Evolutionary conservation across 2,329 filamentous ascomycete genomes (phyloP).

Genomic region (Chaetomium sp.): DNA sequence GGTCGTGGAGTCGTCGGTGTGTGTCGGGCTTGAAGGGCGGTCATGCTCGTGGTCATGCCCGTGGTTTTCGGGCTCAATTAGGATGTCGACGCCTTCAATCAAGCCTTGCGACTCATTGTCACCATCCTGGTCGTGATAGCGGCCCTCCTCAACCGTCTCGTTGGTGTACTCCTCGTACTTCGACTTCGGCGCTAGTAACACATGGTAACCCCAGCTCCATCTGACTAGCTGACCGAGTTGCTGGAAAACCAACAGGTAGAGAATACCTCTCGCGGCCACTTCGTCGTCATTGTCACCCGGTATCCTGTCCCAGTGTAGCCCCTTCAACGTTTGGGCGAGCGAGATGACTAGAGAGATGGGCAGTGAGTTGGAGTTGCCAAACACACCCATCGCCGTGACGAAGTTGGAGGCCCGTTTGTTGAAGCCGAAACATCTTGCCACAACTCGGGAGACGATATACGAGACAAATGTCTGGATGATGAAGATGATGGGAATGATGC

Average conservation of each 20-base stretch:
- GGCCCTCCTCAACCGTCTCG: constrained; percentile 58
- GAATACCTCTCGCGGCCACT: constrained; percentile 87
- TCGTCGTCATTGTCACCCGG: constrained; percentile 94
- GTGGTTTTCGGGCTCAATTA: constrained; percentile 44
- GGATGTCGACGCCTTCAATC: constrained; percentile 49
- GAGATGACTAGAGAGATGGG: constrained; percentile 96
- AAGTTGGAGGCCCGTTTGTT: constrained; percentile 88
- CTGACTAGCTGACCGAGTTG: constrained; percentile 92
- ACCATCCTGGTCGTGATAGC: constrained; percentile 53
- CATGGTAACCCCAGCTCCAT: constrained; percentile 98
- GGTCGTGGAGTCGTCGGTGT: constrained; percentile 48
- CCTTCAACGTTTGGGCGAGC: constrained; percentile 85
- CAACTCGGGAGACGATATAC: constrained; percentile 70
- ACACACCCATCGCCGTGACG: constrained; percentile 90
- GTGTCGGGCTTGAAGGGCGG: constrained; percentile 35
- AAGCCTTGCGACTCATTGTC: constrained; percentile 51
- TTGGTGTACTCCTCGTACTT: constrained; percentile 67
- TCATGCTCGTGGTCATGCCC: constrained; percentile 14
- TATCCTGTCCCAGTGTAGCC: constrained; percentile 90
- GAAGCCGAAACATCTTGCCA: constrained; percentile 78
- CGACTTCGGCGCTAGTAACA: constrained; percentile 83
- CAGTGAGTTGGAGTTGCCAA: constrained; percentile 97
- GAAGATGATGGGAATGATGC: constrained; percentile 95
- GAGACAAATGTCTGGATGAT: constrained; percentile 84
- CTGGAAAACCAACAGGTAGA: constrained; percentile 96